Base-by-base conservation (phyloP, 768 basidiomycete genomes). In the Dictyophora rubrovolvata region DNA sequence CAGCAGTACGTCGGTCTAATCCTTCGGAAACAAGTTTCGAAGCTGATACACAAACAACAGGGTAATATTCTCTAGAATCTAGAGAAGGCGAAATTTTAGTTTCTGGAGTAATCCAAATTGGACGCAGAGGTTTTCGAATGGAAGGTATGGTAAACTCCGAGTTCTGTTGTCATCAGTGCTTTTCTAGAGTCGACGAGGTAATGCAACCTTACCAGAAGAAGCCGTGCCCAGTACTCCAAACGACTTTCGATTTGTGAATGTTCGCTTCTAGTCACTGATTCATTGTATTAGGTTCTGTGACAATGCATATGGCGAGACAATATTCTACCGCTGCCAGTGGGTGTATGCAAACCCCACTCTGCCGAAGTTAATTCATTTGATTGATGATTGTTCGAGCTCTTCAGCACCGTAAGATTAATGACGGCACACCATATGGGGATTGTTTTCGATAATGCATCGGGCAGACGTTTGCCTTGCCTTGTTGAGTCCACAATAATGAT, bases 341-440 rank as follows among this genome's bases (percentile, higher is more conserved):
- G 84, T 1, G 87, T 88, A 64, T 89, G 88, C 8, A 94, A 1
- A 69, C 64, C 0, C 66, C 69, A 63, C 86, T 89, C 9, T 63
- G 42, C 42, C 6, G 35, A 36, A 12, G 16, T n/a, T n/a, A n/a
- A n/a, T 6, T 63, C 9, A 65, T 54, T 1, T 61, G 59, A 46
- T 49, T 33, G 8, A 48, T 51, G 7, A 60, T 73, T 51, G 71
- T 67, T 10, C 68, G 62, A 51, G 42, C 23, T 22, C 36, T 33
- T 49, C 28, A 49, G 62, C 35, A 81, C 69, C 28, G 81, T 85
- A 54, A 82, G 76, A 66, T 95, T 97, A 62, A 95, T 75, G 5
- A 93, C 89, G 9, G 89, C 76, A 68, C 94, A 95, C 95, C 95
- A 98, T 54, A 94, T 87, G 0, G 94, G 94, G 1, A 97, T 78